Conservation (phyloP, 768 basidiomycete genomes). For the Phlebiopsis gigantea region DNA sequence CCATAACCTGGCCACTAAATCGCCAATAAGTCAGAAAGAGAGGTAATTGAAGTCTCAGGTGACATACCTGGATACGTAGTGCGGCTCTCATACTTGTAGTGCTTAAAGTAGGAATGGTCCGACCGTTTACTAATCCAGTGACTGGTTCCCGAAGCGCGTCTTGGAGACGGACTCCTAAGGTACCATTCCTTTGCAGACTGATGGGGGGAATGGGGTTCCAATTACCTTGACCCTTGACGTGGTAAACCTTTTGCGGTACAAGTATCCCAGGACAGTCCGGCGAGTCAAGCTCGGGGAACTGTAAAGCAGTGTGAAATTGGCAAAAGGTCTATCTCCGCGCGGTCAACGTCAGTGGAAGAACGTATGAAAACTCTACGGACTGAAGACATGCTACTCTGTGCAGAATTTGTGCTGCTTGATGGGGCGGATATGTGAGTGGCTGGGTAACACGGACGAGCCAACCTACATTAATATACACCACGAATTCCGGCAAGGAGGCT, state of each 20-base stretch:
- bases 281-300: background rate
- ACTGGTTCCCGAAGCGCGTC: background rate
- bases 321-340: too few species aligned
- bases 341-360: background rate
- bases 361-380: too few species aligned
- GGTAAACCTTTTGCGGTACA: background rate
- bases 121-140: background rate
- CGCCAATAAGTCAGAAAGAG: too few species aligned
- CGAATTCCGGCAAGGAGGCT: too few species aligned
- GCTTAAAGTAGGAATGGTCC: background rate
- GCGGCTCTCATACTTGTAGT: background rate
- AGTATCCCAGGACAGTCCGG: background rate
- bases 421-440: too few species aligned
- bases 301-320: background rate
- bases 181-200: background rate
- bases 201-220: background rate
- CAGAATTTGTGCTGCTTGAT: too few species aligned
- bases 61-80: background rate
- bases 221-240: background rate
- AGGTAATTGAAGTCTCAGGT: background rate
- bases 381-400: too few species aligned
- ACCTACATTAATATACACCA: too few species aligned
- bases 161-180: background rate
- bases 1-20: slow-evolving; percentile 1
- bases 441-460: too few species aligned